Percentiles rank a stretch among this genome's conserved stretches.
Conservation (phyloP, 768 basidiomycete species). For the Paxillus involutus region DNA sequence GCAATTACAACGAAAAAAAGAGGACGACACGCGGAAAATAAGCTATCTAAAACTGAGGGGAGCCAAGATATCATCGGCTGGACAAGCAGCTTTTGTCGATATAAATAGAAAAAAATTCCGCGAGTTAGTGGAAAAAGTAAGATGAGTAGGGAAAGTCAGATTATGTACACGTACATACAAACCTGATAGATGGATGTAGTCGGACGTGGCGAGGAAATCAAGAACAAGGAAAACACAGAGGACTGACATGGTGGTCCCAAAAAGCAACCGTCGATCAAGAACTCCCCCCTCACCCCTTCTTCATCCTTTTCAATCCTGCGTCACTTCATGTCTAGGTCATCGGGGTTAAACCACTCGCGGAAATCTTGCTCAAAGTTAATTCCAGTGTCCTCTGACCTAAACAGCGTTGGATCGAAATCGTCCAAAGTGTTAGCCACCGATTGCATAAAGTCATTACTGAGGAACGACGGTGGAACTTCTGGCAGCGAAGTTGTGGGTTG, state of each 20-base stretch:
- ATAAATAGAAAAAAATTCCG: slow-evolving; percentile 29
- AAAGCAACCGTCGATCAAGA: not conserved
- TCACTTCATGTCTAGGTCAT: slow-evolving; percentile 36
- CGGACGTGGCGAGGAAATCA: not conserved
- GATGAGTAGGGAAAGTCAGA: slow-evolving; percentile 1
- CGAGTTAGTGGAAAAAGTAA: slow-evolving; percentile 2
- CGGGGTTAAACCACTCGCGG: slow-evolving; percentile 72
- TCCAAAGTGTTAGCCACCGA: slow-evolving; percentile 41
- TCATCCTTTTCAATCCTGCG: not conserved
- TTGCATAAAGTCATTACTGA: slow-evolving; percentile 45
- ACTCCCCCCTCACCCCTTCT: not conserved
- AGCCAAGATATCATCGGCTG: slow-evolving; percentile 9
- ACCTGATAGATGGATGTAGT: slow-evolving; percentile 12
- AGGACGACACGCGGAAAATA: slow-evolving; percentile 9
- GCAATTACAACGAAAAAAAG: slow-evolving; percentile 1
- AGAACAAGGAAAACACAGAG: slow-evolving; percentile 2
- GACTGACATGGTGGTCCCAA: slow-evolving; percentile 13
- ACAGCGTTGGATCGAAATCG: slow-evolving; percentile 37
- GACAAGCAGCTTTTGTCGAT: slow-evolving; percentile 24
- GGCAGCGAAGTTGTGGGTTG: slow-evolving; percentile 25
- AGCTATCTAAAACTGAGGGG: slow-evolving; percentile 8
- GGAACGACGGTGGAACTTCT: slow-evolving; percentile 23
- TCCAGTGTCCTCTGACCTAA: slow-evolving; percentile 42
- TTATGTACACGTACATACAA: slow-evolving; percentile 19
- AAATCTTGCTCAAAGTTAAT: slow-evolving; percentile 75